Base-by-base conservation (phyloP, 352 stramenopile genomes). In the Pythium oligandrum region DNA sequence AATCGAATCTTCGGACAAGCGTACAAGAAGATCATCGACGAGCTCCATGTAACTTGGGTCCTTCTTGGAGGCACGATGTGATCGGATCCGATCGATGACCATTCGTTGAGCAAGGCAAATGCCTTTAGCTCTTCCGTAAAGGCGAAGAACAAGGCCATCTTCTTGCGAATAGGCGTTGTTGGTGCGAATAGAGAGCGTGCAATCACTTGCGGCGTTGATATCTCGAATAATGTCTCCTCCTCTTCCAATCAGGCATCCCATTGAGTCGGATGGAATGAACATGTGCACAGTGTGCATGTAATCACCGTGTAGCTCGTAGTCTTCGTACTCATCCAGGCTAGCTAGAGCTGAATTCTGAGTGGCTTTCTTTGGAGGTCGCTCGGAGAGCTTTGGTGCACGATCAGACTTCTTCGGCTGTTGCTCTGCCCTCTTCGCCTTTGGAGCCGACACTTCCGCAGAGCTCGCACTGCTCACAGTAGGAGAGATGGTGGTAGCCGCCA, bases 31-130 rank as follows among this genome's bases (percentile, higher is more conserved):
- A 7, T 72, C 59, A 7, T 51, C 55, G 1, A 48, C 61, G 31
- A 90, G 55, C 32, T 70, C 54, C 31, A 70, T 63, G 55, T 90
- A 90, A 51, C 69, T 77, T 6, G 75, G 71, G 48, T 90, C 70
- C 1, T 54, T 44, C 47, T 82, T 81, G 10, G 66, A 56, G 30
- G 55, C 54, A 36, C 72, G 67, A 55, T 72, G 73, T 7, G 64
- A 64, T 4, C 77, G 75, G 42, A 90, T 80, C 17, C 63, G 66
- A 1, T 75, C 73, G 35, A 90, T 74, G 3, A 86, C 66, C 8
- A 88, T 61, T 37, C 74, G 73, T 35, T 88, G 75, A 9, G 80
- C 77, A 33, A 86, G 59, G 42, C 70, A 78, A 34, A 90, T 87
- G 33, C 68, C 61, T 43, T 78, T 76, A 6, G 78, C 47, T 51